These are phyloP conservation scores for Mallotus nudiflorus DNA, from an alignment of 345 rosid species.

Conservation along the genomic window DNA sequence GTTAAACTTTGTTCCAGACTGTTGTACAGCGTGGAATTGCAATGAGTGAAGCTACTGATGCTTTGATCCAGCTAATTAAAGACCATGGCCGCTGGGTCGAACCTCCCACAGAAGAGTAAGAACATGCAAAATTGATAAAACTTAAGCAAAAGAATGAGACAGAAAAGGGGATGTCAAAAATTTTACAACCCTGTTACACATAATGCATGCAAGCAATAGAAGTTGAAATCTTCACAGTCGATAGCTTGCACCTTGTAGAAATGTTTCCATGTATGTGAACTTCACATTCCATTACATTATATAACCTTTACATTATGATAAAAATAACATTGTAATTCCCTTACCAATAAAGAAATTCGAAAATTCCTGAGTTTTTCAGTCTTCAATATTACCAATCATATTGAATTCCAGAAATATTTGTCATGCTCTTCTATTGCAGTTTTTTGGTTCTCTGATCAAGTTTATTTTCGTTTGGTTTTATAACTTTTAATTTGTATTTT, in stretches of 20 bases:
- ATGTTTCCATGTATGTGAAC: conserved; percentile 3
- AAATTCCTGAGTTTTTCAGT: neutral
- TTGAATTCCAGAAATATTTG: neutral
- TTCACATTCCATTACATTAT: neutral
- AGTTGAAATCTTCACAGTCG: too few relatives aligned
- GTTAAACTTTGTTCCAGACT: conserved; percentile 49
- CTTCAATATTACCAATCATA: neutral
- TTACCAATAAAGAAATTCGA: conserved; percentile 7
- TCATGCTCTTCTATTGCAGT: too few relatives aligned
- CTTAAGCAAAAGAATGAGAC: conserved; percentile 1
- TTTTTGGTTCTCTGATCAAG: too few relatives aligned
- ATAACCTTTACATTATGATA: neutral
- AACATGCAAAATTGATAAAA: neutral
- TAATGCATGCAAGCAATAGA: neutral
- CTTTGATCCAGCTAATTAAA: conserved; percentile 85
- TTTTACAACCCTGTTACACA: neutral
- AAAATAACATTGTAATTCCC: conserved; percentile 2
- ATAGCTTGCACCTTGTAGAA: neutral
- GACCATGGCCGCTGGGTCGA: conserved; percentile 95
- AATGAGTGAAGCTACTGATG: conserved; percentile 82
- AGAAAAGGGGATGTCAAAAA: conserved; percentile 5
- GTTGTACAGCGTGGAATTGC: conserved; percentile 95
- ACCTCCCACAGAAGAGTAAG: conserved; percentile 64
- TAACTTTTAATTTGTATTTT: too few relatives aligned
- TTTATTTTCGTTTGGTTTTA: too few relatives aligned